Conservation (phyloP, 176 grass and related monocot species). For the Microstegium vimineum region DNA sequence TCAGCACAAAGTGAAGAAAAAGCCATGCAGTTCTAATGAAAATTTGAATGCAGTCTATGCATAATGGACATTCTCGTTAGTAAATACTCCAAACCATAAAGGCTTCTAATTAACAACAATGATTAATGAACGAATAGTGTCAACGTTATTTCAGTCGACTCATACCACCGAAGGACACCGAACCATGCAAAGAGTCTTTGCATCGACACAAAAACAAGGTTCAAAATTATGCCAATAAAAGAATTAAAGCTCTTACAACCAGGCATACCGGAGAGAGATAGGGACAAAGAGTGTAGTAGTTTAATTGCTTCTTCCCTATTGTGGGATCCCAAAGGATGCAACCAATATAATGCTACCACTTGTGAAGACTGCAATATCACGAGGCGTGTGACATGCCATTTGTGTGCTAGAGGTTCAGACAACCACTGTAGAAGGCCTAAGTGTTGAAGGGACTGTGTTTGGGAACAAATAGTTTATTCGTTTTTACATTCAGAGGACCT, state of each 20-base stretch:
- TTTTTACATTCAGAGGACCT: not conserved
- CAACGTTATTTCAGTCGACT: not conserved
- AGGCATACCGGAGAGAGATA: not conserved
- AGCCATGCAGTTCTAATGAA: not conserved
- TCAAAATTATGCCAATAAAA: not conserved
- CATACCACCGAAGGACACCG: not conserved
- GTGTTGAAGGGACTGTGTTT: not conserved
- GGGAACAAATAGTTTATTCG: not conserved
- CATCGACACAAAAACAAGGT: not conserved
- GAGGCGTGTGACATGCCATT: not conserved
- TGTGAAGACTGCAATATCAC: not conserved
- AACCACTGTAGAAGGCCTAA: not conserved
- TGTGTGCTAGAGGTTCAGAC: not conserved
- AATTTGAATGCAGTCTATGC: constrained; percentile 1
- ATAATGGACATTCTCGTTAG: not conserved
- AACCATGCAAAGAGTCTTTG: not conserved
- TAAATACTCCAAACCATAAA: constrained; percentile 5
- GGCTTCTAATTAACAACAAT: not conserved
- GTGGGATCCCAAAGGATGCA: not conserved
- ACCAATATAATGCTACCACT: not conserved
- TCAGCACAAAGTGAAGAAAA: not conserved
- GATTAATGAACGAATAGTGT: not conserved
- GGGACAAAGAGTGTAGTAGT: not conserved
- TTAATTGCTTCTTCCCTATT: not conserved
- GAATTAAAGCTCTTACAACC: not conserved